Base-by-base conservation (phyloP, 2,329 filamentous ascomycete genomes). In the Fusarium bulbicola region DNA sequence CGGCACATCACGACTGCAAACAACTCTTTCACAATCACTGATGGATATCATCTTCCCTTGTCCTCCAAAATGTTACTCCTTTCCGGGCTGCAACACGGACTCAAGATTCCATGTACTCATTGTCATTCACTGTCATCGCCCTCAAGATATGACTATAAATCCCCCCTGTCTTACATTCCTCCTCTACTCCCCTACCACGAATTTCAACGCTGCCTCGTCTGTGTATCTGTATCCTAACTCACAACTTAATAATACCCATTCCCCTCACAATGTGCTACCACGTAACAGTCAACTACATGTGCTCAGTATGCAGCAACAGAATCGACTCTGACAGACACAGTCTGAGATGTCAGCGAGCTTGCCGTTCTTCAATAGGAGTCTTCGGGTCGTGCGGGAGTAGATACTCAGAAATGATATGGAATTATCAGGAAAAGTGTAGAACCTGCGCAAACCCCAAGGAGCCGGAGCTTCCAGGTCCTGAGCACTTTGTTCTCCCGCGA, bases 241-340 rank as follows among this genome's bases (percentile, higher is more conserved):
- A n/a, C 1, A 13, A n/a, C 1, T 14, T 3, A 45, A 21, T 5
- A 26, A 58, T 3, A 14, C n/a, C 3, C 24, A 11, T 10, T n/a
- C 15, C 40, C 5, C 11, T 28, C 34, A n/a, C 14, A 40, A 64
- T 67, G 62, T 67, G 63, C 18, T 67, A 67, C 20, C 14, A 43
- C 2, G 36, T 67, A 18, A 46, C 20, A 26, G 34, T 61, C 34
- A 63, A 61, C 11, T 67, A 66, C 26, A 59, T 67, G 45, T 67
- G 62, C n/a, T 47, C 52, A 0, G 34, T 67, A 0, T 67, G 52
- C 12, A 15, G 37, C 8, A 28, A 30, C 16, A 43, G 64, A 28
- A 46, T 60, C 12, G 37, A 57, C 18, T 60, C 11, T 14, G 62
- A 67, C 9, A 60, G 16, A 1, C 62, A 67, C 9, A 24, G n/a